These are phyloP conservation scores for Boletus eberwhitei DNA, from an alignment of 768 basidiomycete species.

Conservation along the genomic window DNA sequence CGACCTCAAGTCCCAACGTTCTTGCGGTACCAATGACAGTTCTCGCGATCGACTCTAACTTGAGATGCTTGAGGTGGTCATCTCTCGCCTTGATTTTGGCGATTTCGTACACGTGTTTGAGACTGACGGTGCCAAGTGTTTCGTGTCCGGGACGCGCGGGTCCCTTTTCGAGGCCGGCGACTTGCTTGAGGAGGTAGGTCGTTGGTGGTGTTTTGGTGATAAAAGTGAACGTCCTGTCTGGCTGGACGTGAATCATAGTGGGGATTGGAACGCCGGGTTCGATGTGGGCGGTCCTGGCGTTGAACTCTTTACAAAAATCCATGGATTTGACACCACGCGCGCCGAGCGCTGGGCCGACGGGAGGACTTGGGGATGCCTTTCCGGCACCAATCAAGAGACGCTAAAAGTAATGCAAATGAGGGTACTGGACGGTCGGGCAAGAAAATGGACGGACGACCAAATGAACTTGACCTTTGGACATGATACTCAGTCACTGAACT, in stretches of 20 bases:
- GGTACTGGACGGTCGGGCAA: slow-evolving; percentile 3
- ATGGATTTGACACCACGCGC: slow-evolving; percentile 98
- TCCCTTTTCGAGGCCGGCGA: slow-evolving; percentile 87
- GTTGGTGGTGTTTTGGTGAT: slow-evolving; percentile 88
- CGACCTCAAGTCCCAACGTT: slow-evolving; percentile 86
- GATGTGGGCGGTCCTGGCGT: slow-evolving; percentile 90
- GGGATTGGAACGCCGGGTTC: slow-evolving; percentile 84
- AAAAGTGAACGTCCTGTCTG: slow-evolving; percentile 95
- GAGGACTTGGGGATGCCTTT: slow-evolving; percentile 94
- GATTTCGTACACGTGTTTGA: slow-evolving; percentile 99
- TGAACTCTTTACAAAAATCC: slow-evolving; percentile 99
- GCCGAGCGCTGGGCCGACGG: slow-evolving; percentile 95
- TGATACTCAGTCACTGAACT: slow-evolving; percentile 26
- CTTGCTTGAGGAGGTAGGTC: slow-evolving; percentile 86
- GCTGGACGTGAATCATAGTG: slow-evolving; percentile 89
- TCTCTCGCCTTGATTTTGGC: slow-evolving; percentile 94
- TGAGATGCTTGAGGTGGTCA: slow-evolving; percentile 82
- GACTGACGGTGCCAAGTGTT: slow-evolving; percentile 73
- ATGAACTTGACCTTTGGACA: slow-evolving; percentile 75
- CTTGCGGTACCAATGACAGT: slow-evolving; percentile 86
- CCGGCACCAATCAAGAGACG: slow-evolving; percentile 87
- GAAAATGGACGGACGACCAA: slow-evolving; percentile 58
- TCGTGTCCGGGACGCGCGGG: slow-evolving; percentile 80
- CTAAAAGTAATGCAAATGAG: slow-evolving; percentile 37
- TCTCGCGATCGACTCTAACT: slow-evolving; percentile 83